Base-by-base conservation (phyloP, 169 alveolate species). In the Cryptosporidium sp. region DNA sequence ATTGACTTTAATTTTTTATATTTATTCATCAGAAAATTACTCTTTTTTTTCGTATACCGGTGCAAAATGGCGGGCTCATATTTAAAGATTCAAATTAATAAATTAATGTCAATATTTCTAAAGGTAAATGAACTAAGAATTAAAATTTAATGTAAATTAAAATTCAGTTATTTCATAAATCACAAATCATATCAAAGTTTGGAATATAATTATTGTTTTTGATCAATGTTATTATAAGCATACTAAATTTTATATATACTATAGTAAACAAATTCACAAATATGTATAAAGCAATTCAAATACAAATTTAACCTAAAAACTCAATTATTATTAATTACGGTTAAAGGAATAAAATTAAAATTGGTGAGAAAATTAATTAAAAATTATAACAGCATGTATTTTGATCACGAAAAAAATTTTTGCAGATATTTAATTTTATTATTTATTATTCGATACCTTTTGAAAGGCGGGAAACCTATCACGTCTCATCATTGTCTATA, bases 401-500 rank as follows among this genome's bases (percentile, higher is more conserved):
- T 42, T 48, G 56, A 14, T 48, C 56, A 14, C 2, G 21, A 48
- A 5, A 2, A 42, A 42, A 42, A 7, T 42, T 42, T 42, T 42
- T 12, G 10, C 48, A 42, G 16, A 42, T 42, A 42, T 9, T 39
- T 0, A 39, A 39, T 42, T 7, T 42, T 42, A 48, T 48, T 45
- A 45, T 45, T 42, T 56, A 56, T 18, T 23, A 23, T 56, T 23
- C 67, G 67, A 12, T 56, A 56, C 67, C 67, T 1, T 31, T 26
- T 26, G 35, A 12, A 65, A 33, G 71, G 72, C 72, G 72, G 72
- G 72, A 65, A 65, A 31, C 6, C 21, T 0, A 21, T n/a, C 72
- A 65, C 72, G 72, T 65, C 72, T 65, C 72, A 65, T 31, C 10
- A 33, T 65, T 65, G 51, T 37, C 72, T 35, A 65, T 26, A 31